Evolutionary conservation across 2,329 filamentous ascomycete genomes (phyloP), one percentile per base, ranked within the genome.

Genomic region (Paramyrothecium roridum): DNA sequence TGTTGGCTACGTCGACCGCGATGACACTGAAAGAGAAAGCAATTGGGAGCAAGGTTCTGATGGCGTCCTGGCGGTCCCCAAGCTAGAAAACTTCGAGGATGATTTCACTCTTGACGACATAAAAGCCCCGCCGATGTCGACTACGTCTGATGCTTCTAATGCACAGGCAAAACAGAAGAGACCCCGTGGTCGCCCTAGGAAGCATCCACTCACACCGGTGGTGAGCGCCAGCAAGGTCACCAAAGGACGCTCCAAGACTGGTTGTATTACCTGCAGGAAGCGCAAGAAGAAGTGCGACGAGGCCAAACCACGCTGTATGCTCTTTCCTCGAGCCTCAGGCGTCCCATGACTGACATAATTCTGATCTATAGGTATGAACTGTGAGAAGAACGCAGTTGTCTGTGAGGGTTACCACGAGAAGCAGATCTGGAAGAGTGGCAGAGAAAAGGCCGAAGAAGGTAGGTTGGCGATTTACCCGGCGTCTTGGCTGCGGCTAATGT

Each of bases 321-420:
- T 34, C 43, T 17, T 17, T 50, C 21, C 8, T 37, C 22, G 21
- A 8, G 54, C 34, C 26, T 17, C 34, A 19, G 49, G 26, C 22
- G 57, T 20, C 12, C 21, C 17, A 23, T 20, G 26, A 21, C 52
- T 55, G 57, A 52, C 63, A 57, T 63, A 50, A 43, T 58, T 64
- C 26, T 70, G 60, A 55, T 55, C 13, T 20, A 20, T 16, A 91
- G 88, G 90, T 64, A 80, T 91, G 71, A 96, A 96, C 65, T 96
- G 92, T 67, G 88, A 95, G 73, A 96, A 96, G 79, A 96, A 96
- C 69, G 91, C 91, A 10, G 90, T 96, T 13, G 85, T 93, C 13
- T 96, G 92, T 68, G 91, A 96, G 73, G 92, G 92, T 13, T 96
- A 96, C 67, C 90, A 90, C 52, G 88, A 91, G 58, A 91, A 91